Evolutionary conservation across 2,329 filamentous ascomycete species (phyloP), one percentile per base, ranked within the genome.

Genomic region (Penicillium brevicompactum): DNA sequence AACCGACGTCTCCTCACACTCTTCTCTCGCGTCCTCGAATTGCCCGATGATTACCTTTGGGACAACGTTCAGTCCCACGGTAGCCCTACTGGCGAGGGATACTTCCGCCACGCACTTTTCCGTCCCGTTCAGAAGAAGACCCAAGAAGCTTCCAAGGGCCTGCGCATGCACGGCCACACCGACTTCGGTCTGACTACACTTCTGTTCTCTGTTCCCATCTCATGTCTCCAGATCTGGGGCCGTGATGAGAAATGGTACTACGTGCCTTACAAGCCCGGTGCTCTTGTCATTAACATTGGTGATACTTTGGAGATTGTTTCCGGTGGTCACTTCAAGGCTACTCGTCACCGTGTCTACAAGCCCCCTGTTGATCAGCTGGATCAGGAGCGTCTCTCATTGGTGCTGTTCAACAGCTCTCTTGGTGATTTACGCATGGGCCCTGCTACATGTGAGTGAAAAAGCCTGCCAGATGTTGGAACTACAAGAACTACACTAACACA

Each of bases 241-340:
- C 73, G 70, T 3, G 67, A 75, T 27, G 74, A 78, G 22, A 60
- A 77, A 52, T 82, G 80, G 79, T 76, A 79, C 41, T 76, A 78
- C 16, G 79, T 80, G 0, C 66, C 60, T 9, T 70, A 66, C 55
- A 73, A 77, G 40, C 73, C 75, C 4, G 76, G 77, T 13, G 78
- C 77, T 1, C 72, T 82, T n/a, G 77, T 81, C 5, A 74, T 80
- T 45, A 82, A 82, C 46, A 76, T 81, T 7, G 78, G 77, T 4
- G 76, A 79, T 41, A 75, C 73, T 1, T 64, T 78, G 24, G 69
- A 79, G 63, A 77, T 79, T 49, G 72, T 80, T 0, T 78, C 77
- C 1, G 78, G 77, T 3, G 78, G 78, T 0, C 74, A 78, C 52
- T 79, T 79, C 66, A 77, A 78, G 58, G 77, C 78, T 3, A 80